Evolutionary conservation across 2,329 filamentous ascomycete genomes (phyloP).

Genomic region (Phaeosphaeria sp.): DNA sequence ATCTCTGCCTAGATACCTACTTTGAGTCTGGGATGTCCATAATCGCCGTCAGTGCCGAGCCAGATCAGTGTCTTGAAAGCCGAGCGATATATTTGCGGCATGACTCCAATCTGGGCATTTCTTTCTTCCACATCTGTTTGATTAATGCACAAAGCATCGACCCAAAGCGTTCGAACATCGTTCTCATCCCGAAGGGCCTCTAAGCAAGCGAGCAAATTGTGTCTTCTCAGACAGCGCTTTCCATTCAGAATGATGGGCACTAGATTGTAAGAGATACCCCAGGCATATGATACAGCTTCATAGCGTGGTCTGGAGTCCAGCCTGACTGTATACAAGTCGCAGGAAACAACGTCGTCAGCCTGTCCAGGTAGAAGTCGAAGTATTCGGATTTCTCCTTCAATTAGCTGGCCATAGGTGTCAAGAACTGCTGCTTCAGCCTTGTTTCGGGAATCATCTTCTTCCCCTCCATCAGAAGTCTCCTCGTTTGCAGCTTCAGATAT

Average conservation of each 20-base stretch:
- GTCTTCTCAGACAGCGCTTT: too few species aligned
- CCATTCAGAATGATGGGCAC: too few species aligned
- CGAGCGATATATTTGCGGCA: background rate
- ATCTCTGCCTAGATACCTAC: too few species aligned
- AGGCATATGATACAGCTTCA: background rate
- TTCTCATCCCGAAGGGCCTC: too few species aligned
- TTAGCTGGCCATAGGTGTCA: background rate
- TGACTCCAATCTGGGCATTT: background rate
- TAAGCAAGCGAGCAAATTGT: too few species aligned
- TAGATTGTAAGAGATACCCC: background rate
- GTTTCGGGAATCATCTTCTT: too few species aligned
- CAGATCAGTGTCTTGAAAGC: background rate
- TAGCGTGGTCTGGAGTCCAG: background rate
- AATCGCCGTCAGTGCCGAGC: too few species aligned
- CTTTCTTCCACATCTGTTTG: background rate
- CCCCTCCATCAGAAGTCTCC: too few species aligned
- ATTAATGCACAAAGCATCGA: conserved; percentile 1
- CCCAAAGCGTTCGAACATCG: too few species aligned
- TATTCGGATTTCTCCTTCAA: background rate
- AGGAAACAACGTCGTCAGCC: background rate
- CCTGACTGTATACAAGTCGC: background rate
- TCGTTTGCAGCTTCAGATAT: too few species aligned
- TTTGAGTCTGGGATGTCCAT: too few species aligned
- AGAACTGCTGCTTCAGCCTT: background rate
- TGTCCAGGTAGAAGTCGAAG: background rate